These are phyloP conservation scores for Zygoascus ofunaensis DNA, from an alignment of 805 yeast species.

Conservation along the genomic window DNA sequence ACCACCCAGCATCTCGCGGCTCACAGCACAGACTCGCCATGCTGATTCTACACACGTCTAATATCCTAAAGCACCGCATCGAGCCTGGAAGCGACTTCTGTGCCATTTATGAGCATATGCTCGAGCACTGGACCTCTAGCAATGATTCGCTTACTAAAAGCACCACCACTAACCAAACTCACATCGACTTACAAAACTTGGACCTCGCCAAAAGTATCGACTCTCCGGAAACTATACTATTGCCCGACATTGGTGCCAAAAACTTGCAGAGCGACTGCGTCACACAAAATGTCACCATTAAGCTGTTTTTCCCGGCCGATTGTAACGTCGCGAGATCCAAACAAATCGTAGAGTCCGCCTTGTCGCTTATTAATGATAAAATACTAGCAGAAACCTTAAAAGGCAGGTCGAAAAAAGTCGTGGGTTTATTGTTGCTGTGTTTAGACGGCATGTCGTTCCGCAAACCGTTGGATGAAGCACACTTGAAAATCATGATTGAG, in stretches of 20 bases:
- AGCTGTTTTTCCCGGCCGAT: not conserved
- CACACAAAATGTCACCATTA: not conserved
- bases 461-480: not conserved
- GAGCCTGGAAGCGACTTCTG: slow-evolving; percentile 3
- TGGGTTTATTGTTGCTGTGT: not conserved
- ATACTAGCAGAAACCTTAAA: not conserved
- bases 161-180: not conserved
- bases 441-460: not conserved
- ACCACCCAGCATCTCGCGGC: too few species aligned
- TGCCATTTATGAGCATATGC: slow-evolving; percentile 3
- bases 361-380: not conserved
- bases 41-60: slow-evolving; percentile 4
- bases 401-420: not conserved
- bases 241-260: not conserved
- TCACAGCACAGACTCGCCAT: too few species aligned
- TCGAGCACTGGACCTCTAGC: slow-evolving; percentile 6
- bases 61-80: slow-evolving; percentile 5
- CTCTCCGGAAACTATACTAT: not conserved
- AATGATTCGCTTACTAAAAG: not conserved
- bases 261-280: not conserved
- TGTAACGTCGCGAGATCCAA: not conserved
- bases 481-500: not conserved
- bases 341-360: not conserved
- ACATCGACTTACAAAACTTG: not conserved
- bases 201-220: not conserved